A percentile compares a stretch with the other conserved stretches of the same genome.
These are phyloP conservation scores for Penicillium mononematosum DNA, from an alignment of 495 filamentous ascomycete species.

Conservation along the genomic window DNA sequence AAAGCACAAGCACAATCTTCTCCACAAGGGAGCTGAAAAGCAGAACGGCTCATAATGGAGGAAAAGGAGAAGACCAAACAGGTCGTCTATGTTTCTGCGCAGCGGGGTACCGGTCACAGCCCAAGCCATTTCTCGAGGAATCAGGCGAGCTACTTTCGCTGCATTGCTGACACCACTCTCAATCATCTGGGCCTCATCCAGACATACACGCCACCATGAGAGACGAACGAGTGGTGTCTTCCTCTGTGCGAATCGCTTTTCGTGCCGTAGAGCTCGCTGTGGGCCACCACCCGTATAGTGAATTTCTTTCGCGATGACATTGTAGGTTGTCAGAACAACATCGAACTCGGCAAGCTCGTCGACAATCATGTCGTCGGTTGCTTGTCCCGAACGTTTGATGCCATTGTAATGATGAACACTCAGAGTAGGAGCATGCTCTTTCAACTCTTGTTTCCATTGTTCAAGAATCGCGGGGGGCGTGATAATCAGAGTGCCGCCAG, in stretches of 20 bases:
- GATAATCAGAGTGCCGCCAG: slow-evolving; percentile 78
- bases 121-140: slow-evolving; percentile 87
- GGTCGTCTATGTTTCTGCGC: slow-evolving; percentile 67
- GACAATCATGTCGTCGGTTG: slow-evolving; percentile 47
- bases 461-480: slow-evolving; percentile 75
- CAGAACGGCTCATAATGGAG: slow-evolving; percentile 75
- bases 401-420: slow-evolving; percentile 54
- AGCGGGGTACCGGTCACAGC: slow-evolving; percentile 91
- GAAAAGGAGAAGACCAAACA: slow-evolving; percentile 73
- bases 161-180: slow-evolving; percentile 83
- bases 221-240: slow-evolving; percentile 75
- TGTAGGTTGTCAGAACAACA: slow-evolving; percentile 85
- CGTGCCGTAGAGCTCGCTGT: slow-evolving; percentile 61
- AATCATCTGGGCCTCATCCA: slow-evolving; percentile 96
- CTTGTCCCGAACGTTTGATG: slow-evolving; percentile 40
- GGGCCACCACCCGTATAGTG: slow-evolving; percentile 68
- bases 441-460: slow-evolving; percentile 85
- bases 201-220: slow-evolving; percentile 87
- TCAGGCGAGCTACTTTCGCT: slow-evolving; percentile 71
- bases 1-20: slow-evolving; percentile 56
- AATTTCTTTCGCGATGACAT: slow-evolving; percentile 72
- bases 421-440: slow-evolving; percentile 62
- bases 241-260: slow-evolving; percentile 62
- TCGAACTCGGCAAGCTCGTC: slow-evolving; percentile 56
- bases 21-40: slow-evolving; percentile 62